Base-by-base conservation (phyloP, 2,329 filamentous ascomycete genomes). In the Aspergillus thermomutatus region DNA sequence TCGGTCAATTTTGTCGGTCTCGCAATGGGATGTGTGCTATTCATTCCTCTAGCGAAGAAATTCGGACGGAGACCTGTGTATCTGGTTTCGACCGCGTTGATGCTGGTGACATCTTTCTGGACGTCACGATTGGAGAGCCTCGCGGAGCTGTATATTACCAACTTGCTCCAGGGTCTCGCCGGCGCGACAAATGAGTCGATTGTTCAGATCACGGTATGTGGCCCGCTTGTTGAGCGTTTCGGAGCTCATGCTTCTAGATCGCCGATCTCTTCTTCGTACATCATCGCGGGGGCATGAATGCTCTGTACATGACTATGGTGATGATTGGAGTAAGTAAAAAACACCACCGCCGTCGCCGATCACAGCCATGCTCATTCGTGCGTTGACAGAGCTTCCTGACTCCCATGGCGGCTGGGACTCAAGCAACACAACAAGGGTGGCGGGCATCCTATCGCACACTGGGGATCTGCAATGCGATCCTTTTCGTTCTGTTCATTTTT, bases 181-280 rank as follows among this genome's bases (percentile, higher is more conserved):
- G 73, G 72, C 4, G 70, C 74, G 3, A 69, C 71, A 3, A 76
- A 75, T 17, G 74, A 77, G 46, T 69, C 72, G 1, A 67, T 71
- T 11, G 67, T 68, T 0, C 71, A 76, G 48, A 76, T 76, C 62
- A 77, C 70, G 0, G 74, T 80, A 49, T 67, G 70, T 11, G 49
- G 57, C 55, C n/a, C 48, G 55, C 9, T 54, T 62, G 49, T 28
- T 64, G 26, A 31, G 6, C 11, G 26, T 49, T 31, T 27, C 27
- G 14, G 10, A 23, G 14, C 26, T 49, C 17, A 27, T 49, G n/a
- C 4, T 69, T 69, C 47, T 64, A 73, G 70, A 70, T 81, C 55
- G 71, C 74, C 11, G 79, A 82, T 60, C 56, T 82, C 17, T 82
- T 80, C 65, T 82, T 80, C 56, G 72, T 81, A 4, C 79, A 82